Evolutionary conservation across 2,329 filamentous ascomycete genomes (phyloP).

Genomic region (Aspergillus fructus): DNA sequence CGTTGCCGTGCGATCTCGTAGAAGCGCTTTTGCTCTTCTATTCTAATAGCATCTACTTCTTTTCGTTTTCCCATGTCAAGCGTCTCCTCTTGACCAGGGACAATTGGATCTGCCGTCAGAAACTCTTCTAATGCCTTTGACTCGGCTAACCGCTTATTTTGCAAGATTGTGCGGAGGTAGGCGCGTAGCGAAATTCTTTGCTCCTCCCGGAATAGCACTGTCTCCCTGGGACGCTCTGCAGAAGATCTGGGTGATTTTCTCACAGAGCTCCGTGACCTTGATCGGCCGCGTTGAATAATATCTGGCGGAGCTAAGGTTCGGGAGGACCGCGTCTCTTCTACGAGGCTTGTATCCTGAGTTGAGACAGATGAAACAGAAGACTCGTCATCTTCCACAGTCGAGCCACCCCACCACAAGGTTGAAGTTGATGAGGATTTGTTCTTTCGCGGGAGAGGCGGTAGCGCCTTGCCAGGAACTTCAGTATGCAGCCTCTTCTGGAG

Average conservation of each 20-base stretch:
- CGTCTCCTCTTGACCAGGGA: slow-evolving; percentile 75
- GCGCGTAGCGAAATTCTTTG: slow-evolving; percentile 89
- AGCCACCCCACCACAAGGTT: slow-evolving; percentile 51
- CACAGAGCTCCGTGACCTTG: slow-evolving; percentile 30
- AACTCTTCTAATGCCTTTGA: slow-evolving; percentile 86
- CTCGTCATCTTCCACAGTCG: slow-evolving; percentile 65
- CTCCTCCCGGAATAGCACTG: slow-evolving; percentile 75
- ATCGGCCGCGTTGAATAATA: slow-evolving; percentile 23
- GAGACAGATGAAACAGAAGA: slow-evolving; percentile 77
- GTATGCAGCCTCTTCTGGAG: slow-evolving; percentile 76
- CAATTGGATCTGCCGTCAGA: slow-evolving; percentile 69
- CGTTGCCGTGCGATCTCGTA: slow-evolving; percentile 92
- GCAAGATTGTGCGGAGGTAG: slow-evolving; percentile 80
- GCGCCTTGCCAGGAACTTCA: slow-evolving; percentile 85
- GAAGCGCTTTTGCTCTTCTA: slow-evolving; percentile 90
- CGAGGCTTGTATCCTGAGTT: slow-evolving; percentile 57
- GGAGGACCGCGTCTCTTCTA: slow-evolving; percentile 36
- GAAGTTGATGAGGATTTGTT: slow-evolving; percentile 76
- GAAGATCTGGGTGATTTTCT: slow-evolving; percentile 32
- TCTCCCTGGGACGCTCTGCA: slow-evolving; percentile 48
- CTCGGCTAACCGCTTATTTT: slow-evolving; percentile 78
- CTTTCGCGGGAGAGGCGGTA: slow-evolving; percentile 85
- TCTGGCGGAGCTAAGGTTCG: slow-evolving; percentile 32
- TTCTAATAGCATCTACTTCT: slow-evolving; percentile 77
- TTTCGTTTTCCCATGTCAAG: slow-evolving; percentile 79